phyloP scores from a whole-genome alignment of 768 basidiomycete genomes.

The Tulasnella sp. region DNA sequence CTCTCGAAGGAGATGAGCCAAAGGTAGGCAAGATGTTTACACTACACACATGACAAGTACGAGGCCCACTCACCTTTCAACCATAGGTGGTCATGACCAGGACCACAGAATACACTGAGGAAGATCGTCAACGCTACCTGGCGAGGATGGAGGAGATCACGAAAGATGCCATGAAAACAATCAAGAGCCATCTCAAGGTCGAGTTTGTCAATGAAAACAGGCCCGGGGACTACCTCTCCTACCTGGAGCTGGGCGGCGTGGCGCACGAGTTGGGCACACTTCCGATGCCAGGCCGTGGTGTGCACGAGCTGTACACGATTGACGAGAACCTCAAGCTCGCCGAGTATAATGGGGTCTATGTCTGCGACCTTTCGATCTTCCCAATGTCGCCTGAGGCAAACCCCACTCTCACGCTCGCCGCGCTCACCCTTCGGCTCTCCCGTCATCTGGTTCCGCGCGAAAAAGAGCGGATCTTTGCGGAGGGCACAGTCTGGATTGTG shows the following conservation, averaged over 20 bases:
- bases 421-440: constrained; percentile 24
- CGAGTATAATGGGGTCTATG: constrained; percentile 19
- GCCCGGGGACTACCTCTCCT: constrained; percentile 14
- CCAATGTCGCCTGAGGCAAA: constrained; percentile 24
- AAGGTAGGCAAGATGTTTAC: constrained; percentile 15
- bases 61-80: too few relatives aligned
- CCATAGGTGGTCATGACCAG: not conserved
- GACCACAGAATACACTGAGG: too few relatives aligned
- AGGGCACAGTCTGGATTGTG: not conserved
- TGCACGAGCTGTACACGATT: not conserved
- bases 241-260: constrained; percentile 23
- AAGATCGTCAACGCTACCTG: constrained; percentile 19
- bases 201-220: not conserved
- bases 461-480: not conserved
- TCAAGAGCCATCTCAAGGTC: constrained; percentile 7
- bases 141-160: constrained; percentile 12
- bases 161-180: not conserved
- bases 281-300: constrained; percentile 19
- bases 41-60: constrained; percentile 15
- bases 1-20: not conserved
- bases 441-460: not conserved
- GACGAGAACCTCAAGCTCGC: constrained; percentile 15
- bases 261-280: constrained; percentile 26
- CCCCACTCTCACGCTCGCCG: constrained; percentile 24
- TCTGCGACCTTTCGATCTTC: constrained; percentile 27